phyloP scores from a whole-genome alignment of 2,329 filamentous ascomycete genomes.

The Dactylellina drechsleri region DNA sequence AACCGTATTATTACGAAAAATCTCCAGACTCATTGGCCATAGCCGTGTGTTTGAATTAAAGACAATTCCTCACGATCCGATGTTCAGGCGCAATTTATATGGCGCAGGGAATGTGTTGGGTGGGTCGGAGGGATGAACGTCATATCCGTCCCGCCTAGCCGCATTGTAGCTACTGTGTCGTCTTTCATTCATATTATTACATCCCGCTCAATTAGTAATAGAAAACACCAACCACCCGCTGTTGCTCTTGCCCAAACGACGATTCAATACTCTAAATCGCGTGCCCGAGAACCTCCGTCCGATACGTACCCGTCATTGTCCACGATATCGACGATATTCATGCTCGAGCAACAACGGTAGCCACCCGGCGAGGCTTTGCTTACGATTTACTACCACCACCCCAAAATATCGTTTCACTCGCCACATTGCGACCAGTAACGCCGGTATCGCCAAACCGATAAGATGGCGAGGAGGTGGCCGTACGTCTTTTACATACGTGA shows the following conservation, averaged over 20 bases:
- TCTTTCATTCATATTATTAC: slow-evolving; percentile 29
- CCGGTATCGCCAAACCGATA: slow-evolving; percentile 15
- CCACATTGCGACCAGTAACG: slow-evolving; percentile 3
- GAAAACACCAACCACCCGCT: slow-evolving; percentile 23
- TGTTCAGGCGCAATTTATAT: not conserved
- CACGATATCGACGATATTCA: slow-evolving; percentile 16
- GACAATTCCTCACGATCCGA: too few relatives aligned
- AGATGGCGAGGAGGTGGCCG: slow-evolving; percentile 41
- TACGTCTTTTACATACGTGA: slow-evolving; percentile 42
- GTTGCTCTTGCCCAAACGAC: slow-evolving; percentile 7
- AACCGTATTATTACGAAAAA: not conserved
- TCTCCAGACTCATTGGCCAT: not conserved
- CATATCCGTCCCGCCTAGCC: slow-evolving; percentile 37
- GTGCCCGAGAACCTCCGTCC: not conserved
- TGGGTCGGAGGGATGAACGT: slow-evolving; percentile 25
- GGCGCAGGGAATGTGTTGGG: slow-evolving; percentile 36
- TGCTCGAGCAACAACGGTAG: slow-evolving; percentile 50
- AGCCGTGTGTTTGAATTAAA: too few relatives aligned
- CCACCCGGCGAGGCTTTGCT: slow-evolving; percentile 18
- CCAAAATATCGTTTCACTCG: slow-evolving; percentile 7
- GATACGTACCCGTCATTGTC: not conserved
- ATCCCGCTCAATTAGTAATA: slow-evolving; percentile 32
- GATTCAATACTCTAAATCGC: slow-evolving; percentile 10
- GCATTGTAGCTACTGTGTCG: slow-evolving; percentile 54
- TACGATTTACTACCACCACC: not conserved